phyloP scores from a whole-genome alignment of 305 asterid species.

The Fraxinus velutina region DNA sequence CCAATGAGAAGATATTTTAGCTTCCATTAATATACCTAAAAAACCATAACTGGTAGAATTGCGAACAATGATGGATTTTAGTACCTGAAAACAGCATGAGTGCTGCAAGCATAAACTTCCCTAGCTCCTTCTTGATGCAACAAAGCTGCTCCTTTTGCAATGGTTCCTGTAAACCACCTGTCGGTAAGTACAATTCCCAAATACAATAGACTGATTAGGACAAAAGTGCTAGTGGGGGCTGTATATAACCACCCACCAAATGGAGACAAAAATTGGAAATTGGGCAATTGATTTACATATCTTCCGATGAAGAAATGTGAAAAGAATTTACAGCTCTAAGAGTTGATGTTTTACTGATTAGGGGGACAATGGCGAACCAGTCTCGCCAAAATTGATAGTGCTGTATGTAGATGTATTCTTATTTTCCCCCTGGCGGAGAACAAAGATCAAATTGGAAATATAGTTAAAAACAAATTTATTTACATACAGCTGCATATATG shows the following conservation, averaged over 20 bases:
- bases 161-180: conserved; percentile 58
- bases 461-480: background rate
- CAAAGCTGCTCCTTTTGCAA: conserved; percentile 83
- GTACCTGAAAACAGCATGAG: conserved; percentile 96
- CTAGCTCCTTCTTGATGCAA: conserved; percentile 94
- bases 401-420: background rate
- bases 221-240: background rate
- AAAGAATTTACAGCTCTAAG: background rate
- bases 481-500: background rate
- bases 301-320: background rate
- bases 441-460: background rate
- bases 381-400: background rate
- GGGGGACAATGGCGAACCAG: background rate
- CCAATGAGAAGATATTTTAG: background rate
- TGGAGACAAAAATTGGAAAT: background rate
- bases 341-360: background rate
- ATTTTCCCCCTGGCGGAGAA: background rate
- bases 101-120: conserved; percentile 93
- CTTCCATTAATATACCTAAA: background rate
- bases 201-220: conserved; percentile 16
- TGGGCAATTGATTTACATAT: background rate
- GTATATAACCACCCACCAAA: background rate
- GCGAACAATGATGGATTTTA: conserved; percentile 8
- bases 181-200: conserved; percentile 13
- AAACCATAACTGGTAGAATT: background rate